Evolutionary conservation across 148 eudicot species (phyloP).

Genomic region (Dianthus caryophyllus): DNA sequence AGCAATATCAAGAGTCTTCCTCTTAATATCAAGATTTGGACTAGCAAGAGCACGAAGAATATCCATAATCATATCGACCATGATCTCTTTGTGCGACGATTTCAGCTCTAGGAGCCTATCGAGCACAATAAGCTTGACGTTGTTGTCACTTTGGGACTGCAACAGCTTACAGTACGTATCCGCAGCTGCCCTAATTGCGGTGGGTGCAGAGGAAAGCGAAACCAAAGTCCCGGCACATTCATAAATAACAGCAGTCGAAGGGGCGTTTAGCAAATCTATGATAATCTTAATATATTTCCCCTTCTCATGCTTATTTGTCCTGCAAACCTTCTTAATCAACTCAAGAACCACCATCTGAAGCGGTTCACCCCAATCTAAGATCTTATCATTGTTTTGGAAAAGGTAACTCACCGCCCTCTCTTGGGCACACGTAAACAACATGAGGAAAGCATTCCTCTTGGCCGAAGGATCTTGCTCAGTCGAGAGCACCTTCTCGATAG

Average conservation of each 20-base stretch:
- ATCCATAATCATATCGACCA: slow-evolving; percentile 96
- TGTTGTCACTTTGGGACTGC: slow-evolving; percentile 90
- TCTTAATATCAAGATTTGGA: slow-evolving; percentile 82
- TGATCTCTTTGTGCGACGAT: slow-evolving; percentile 65
- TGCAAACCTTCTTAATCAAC: slow-evolving; percentile 79
- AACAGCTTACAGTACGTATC: slow-evolving; percentile 86
- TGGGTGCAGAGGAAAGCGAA: slow-evolving; percentile 86
- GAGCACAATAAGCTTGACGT: slow-evolving; percentile 90
- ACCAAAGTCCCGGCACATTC: slow-evolving; percentile 93
- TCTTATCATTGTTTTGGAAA: slow-evolving; percentile 59
- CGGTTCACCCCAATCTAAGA: slow-evolving; percentile 78
- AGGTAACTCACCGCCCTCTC: slow-evolving; percentile 81
- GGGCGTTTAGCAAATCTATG: slow-evolving; percentile 72
- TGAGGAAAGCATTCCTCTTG: slow-evolving; percentile 86
- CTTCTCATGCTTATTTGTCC: slow-evolving; percentile 75
- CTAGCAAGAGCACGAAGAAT: slow-evolving; percentile 93
- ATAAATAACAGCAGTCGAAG: slow-evolving; percentile 78
- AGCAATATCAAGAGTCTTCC: slow-evolving; percentile 79
- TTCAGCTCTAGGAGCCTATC: slow-evolving; percentile 84
- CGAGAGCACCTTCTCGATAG: slow-evolving; percentile 60
- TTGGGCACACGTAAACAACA: slow-evolving; percentile 81
- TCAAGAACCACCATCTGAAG: slow-evolving; percentile 93
- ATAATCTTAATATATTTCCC: slow-evolving; percentile 88
- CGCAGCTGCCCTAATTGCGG: slow-evolving; percentile 92
- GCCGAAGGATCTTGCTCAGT: slow-evolving; percentile 80